Evolutionary conservation across 495 filamentous ascomycete species (phyloP).

Genomic region (Penicillium pancosmium): DNA sequence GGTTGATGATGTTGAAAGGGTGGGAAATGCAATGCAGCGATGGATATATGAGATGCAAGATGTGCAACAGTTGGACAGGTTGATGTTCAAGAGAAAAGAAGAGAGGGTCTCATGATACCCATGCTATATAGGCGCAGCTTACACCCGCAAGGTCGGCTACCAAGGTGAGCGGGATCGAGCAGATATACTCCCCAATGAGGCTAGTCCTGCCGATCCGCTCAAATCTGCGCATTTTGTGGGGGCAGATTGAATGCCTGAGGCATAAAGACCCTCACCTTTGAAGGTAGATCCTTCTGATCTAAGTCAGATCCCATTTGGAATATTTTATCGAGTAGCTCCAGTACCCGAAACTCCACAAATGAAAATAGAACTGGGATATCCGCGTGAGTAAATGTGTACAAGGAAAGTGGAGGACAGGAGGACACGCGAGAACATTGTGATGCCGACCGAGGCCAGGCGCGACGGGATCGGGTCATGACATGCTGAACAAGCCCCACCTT

Average conservation of each 20-base stretch:
- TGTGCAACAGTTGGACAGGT: neutral
- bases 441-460: too few relatives aligned
- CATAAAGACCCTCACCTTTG: too few relatives aligned
- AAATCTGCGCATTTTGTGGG: conserved; percentile 22
- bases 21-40: neutral
- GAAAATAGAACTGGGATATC: too few relatives aligned
- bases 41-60: neutral
- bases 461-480: too few relatives aligned
- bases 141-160: conserved; percentile 19
- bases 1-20: conserved; percentile 6
- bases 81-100: neutral
- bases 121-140: conserved; percentile 4
- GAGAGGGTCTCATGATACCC: too few relatives aligned
- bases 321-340: too few relatives aligned
- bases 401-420: too few relatives aligned
- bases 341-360: too few relatives aligned
- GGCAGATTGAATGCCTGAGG: too few relatives aligned
- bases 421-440: neutral
- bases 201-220: conserved; percentile 19
- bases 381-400: too few relatives aligned
- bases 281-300: neutral
- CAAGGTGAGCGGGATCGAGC: conserved; percentile 31
- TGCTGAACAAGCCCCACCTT: neutral
- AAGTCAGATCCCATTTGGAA: too few relatives aligned
- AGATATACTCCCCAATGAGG: conserved; percentile 16